A percentile compares a stretch with the other conserved stretches of the same genome.
phyloP scores from a whole-genome alignment of 805 yeast species.

The Priceomyces castillae region DNA sequence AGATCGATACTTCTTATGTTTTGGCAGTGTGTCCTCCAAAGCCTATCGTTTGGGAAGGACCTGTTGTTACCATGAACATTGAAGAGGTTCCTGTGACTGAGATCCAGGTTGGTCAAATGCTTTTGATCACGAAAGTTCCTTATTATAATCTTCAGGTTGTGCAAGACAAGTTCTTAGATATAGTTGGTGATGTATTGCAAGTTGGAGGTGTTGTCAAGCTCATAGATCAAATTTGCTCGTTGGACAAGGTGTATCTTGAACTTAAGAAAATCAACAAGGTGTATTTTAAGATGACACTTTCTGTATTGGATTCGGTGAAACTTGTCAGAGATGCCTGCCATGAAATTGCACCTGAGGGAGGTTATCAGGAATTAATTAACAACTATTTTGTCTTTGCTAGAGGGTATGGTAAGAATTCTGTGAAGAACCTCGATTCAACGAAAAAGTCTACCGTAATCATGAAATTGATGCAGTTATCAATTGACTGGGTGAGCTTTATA shows the following conservation, averaged over 20 bases:
- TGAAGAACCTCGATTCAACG: constrained; percentile 59
- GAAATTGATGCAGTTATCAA: constrained; percentile 69
- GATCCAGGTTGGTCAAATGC: constrained; percentile 63
- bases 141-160: constrained; percentile 51
- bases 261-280: constrained; percentile 61
- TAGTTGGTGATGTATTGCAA: constrained; percentile 53
- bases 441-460: constrained; percentile 67
- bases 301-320: constrained; percentile 60
- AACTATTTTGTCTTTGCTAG: constrained; percentile 72
- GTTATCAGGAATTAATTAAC: constrained; percentile 73
- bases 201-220: constrained; percentile 36
- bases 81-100: constrained; percentile 50
- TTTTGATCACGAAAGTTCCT: constrained; percentile 71
- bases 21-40: constrained; percentile 74
- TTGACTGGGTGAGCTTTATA: constrained; percentile 89
- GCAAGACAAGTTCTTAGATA: constrained; percentile 53
- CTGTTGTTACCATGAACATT: constrained; percentile 54
- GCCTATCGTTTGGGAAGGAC: constrained; percentile 90
- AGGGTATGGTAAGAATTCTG: constrained; percentile 74
- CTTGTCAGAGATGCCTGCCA: constrained; percentile 53
- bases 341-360: constrained; percentile 47
- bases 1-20: constrained; percentile 50
- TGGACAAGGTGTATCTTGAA: constrained; percentile 70
- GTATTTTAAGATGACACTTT: constrained; percentile 64
- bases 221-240: constrained; percentile 66